phyloP scores from a whole-genome alignment of 768 basidiomycete genomes.

The Trametes maxima region DNA sequence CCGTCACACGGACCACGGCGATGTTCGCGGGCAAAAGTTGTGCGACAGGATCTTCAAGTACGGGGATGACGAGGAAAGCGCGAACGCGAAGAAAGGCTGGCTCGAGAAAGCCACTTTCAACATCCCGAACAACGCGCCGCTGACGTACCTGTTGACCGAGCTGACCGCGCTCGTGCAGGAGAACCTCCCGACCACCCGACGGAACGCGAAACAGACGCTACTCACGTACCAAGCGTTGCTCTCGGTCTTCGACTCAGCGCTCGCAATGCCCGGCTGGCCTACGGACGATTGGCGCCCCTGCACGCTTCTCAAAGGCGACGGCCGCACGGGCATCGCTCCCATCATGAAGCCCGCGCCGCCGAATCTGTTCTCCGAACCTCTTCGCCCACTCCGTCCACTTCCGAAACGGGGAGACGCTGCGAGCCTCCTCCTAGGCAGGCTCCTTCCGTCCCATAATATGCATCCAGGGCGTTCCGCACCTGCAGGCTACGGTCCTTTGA shows the following conservation, averaged over 20 bases:
- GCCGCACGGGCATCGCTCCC: neutral
- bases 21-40: neutral
- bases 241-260: neutral
- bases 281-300: neutral
- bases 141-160: neutral
- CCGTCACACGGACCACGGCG: constrained; percentile 4
- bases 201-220: neutral
- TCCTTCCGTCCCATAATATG: no score
- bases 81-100: neutral
- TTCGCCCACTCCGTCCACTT: no score
- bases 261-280: neutral
- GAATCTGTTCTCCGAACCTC: no score
- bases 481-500: no score
- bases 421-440: no score
- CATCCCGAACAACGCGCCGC: neutral
- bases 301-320: neutral
- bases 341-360: no score
- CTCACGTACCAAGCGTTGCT: neutral
- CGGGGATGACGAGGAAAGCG: neutral
- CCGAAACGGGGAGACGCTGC: no score
- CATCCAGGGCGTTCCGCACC: no score
- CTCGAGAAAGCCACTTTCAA: neutral
- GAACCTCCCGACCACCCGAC: neutral
- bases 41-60: neutral
- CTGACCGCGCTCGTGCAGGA: neutral